Percentiles rank a stretch among this genome's conserved stretches.
Evolutionary conservation across 2,329 filamentous ascomycete species (phyloP).

Genomic region (Esteya vermicola): DNA sequence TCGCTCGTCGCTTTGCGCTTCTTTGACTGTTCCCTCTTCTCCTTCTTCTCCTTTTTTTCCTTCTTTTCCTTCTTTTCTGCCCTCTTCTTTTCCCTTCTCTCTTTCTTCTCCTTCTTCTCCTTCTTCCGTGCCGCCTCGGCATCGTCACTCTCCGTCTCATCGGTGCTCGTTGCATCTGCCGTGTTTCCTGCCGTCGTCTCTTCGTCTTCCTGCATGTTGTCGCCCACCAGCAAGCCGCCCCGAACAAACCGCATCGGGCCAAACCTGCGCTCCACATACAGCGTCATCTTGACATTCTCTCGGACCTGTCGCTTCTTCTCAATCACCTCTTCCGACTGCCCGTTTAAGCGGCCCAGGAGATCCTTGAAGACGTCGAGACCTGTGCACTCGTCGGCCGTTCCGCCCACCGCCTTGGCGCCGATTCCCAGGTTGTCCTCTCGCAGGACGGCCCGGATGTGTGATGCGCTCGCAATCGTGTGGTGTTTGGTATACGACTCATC

Average conservation of each 20-base stretch:
- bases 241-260: slow-evolving; percentile 75
- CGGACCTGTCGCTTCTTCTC: slow-evolving; percentile 54
- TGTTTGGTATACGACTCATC: slow-evolving; percentile 61
- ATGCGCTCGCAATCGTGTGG: slow-evolving; percentile 67
- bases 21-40: slow-evolving; percentile 32
- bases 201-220: slow-evolving; percentile 32
- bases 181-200: too few relatives aligned
- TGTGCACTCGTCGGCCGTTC: slow-evolving; percentile 63
- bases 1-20: slow-evolving; percentile 33
- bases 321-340: slow-evolving; percentile 61
- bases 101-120: slow-evolving; percentile 23
- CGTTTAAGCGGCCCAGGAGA: slow-evolving; percentile 77
- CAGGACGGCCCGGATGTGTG: slow-evolving; percentile 70
- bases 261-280: slow-evolving; percentile 62
- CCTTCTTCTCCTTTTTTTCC: slow-evolving; percentile 14
- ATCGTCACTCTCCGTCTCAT: slow-evolving; percentile 10
- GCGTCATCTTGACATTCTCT: slow-evolving; percentile 55
- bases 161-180: slow-evolving; percentile 4
- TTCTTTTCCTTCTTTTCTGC: slow-evolving; percentile 9
- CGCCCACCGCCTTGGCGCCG: slow-evolving; percentile 53
- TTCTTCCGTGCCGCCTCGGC: slow-evolving; percentile 27
- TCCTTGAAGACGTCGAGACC: slow-evolving; percentile 80
- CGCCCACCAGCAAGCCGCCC: slow-evolving; percentile 57
- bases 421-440: slow-evolving; percentile 89
- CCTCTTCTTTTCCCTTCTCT: background rate